Conservation (phyloP, 148 eudicot genomes). For the Arbutus unedo region DNA sequence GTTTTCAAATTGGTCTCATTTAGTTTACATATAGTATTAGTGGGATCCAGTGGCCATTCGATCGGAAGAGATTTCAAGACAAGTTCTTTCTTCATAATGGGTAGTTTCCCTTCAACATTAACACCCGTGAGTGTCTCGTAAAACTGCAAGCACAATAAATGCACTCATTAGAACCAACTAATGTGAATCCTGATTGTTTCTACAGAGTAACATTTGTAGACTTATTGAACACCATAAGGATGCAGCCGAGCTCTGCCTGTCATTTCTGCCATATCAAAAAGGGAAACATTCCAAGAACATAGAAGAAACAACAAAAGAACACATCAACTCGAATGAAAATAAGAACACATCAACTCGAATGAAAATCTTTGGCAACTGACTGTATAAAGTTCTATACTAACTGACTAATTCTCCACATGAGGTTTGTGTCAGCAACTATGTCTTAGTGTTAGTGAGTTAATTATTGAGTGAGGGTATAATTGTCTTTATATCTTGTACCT, state of each 20-base stretch:
- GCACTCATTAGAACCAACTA: neutral
- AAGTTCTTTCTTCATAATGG: conserved; percentile 56
- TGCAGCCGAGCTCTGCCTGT: neutral
- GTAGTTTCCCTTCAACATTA: conserved; percentile 83
- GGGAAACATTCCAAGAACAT: neutral
- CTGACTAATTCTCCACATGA: neutral
- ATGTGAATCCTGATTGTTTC: neutral
- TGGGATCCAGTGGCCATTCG: conserved; percentile 83
- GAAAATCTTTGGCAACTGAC: neutral
- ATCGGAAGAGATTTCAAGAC: conserved; percentile 68
- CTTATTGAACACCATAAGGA: neutral
- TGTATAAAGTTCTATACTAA: neutral
- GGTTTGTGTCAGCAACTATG: neutral
- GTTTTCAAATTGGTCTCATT: conserved; percentile 58
- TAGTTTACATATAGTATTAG: conserved; percentile 54
- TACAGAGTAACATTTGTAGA: neutral
- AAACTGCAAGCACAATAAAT: conserved; percentile 45
- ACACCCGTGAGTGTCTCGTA: conserved; percentile 93
- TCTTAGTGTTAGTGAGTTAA: too few species aligned
- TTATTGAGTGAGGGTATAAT: too few species aligned
- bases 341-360: neutral
- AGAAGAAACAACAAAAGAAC: neutral
- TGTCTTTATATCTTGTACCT: too few species aligned
- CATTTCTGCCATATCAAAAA: neutral
- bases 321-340: neutral